Conservation (phyloP, 768 basidiomycete genomes). For the Mycena olivaceomarginata region DNA sequence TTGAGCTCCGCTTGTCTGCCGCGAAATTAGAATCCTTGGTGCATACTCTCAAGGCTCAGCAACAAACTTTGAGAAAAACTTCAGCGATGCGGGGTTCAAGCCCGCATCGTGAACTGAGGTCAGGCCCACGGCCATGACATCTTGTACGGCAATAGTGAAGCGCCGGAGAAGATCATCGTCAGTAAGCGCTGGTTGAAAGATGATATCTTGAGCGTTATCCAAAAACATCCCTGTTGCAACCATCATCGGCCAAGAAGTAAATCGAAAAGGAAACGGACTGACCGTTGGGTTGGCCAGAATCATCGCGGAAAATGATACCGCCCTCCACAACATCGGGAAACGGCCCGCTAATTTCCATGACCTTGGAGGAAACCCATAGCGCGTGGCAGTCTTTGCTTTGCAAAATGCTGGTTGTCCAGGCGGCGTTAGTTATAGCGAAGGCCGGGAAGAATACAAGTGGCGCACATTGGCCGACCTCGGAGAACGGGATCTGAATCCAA, state of each 20-base stretch:
- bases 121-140: conserved; percentile 83
- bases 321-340: conserved; percentile 86
- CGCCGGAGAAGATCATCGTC: conserved; percentile 76
- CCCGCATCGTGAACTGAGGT: conserved; percentile 94
- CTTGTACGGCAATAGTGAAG: conserved; percentile 77
- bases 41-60: conserved; percentile 8
- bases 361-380: conserved; percentile 86
- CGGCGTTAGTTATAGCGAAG: background rate
- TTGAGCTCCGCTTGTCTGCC: conserved; percentile 77
- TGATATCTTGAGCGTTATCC: conserved; percentile 91
- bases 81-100: conserved; percentile 78
- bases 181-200: conserved; percentile 78
- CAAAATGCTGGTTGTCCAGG: conserved; percentile 60
- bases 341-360: conserved; percentile 74
- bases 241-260: conserved; percentile 20
- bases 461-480: conserved; percentile 75
- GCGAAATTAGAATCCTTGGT: conserved; percentile 22
- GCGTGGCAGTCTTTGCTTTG: conserved; percentile 94
- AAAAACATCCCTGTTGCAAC: conserved; percentile 76
- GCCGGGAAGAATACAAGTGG: background rate
- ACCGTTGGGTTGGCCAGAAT: conserved; percentile 83
- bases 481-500: conserved; percentile 84
- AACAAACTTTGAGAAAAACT: conserved; percentile 69
- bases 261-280: conserved; percentile 18
- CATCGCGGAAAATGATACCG: conserved; percentile 85